Base-by-base conservation (phyloP, 2,329 filamentous ascomycete species). In the Arthrobotrys musiformis region DNA sequence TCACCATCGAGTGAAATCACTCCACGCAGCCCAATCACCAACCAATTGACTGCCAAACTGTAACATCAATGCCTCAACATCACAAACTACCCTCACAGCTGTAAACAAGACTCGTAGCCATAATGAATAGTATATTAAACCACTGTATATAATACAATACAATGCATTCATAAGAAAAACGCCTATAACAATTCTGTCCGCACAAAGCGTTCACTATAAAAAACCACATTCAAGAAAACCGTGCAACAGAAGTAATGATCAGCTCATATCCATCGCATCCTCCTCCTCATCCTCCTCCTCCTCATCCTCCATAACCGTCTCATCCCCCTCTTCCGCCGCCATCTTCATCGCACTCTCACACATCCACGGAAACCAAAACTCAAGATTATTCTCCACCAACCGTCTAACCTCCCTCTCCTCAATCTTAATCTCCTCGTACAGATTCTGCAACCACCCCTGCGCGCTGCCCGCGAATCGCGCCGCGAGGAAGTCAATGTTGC, bases 251-350 rank as follows among this genome's bases (percentile, higher is more conserved):
- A 3, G 19, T 8, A 50, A 26, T 3, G 13, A 15, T 1, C 42
- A 76, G 46, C 72, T 79, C 58, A 79, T 68, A 81, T 82, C 74
- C 19, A 24, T 17, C 81, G 82, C 35, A 81, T 81, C 48, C 70
- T 83, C 7, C 80, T 83, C 24, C 81, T 83, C 66, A n/a, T 69
- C 64, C 28, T 82, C 82, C 1, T 82, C 82, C 1, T 37, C 52
- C n/a, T 7, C 54, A 15, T 58, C 54, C 30, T 54, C 64, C 66
- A 77, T 40, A 19, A 46, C 40, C 46, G 50, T 46, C 2, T 44
- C 60, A 15, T 66, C 73, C 8, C 50, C 73, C 42, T 77, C 73
- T 28, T 76, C 72, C 8, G 73, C 73, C 22, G 60, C 73, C 73
- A 77, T 77, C 61, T 70, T 70, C 9, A 54, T 50, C 4, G 73